Conservation (phyloP, 208 protist genomes). For the Trypanosoma vivax region DNA sequence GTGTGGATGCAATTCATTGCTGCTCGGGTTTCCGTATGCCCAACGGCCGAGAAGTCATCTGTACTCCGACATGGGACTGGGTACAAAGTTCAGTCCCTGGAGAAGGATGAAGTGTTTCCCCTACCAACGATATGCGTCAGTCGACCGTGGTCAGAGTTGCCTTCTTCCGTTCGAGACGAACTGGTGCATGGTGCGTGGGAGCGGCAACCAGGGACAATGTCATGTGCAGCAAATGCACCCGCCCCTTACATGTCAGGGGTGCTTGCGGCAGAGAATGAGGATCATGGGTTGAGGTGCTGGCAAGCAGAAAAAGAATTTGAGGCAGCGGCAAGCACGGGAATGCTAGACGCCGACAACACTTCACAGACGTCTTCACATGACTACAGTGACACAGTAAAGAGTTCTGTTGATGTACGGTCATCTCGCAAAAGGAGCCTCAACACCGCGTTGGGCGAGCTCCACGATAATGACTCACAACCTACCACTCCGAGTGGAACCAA, state of each 20-base stretch:
- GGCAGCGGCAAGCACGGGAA: not conserved
- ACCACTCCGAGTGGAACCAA: no score
- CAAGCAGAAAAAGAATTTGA: not conserved
- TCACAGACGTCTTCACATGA: no score
- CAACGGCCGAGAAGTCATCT: not conserved
- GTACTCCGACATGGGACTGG: not conserved
- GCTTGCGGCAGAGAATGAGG: no score
- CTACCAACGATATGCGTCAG: slow-evolving; percentile 8
- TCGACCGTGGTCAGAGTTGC: slow-evolving; percentile 1
- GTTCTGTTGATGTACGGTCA: no score
- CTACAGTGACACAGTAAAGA: no score
- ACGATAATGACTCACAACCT: no score
- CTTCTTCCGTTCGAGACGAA: not conserved
- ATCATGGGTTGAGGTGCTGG: no score
- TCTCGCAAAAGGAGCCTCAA: no score
- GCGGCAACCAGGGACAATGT: not conserved
- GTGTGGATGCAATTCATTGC: slow-evolving; percentile 16
- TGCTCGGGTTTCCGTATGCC: slow-evolving; percentile 4
- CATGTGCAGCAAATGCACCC: no score
- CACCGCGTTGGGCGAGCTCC: no score
- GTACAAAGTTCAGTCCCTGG: not conserved
- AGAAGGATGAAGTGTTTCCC: not conserved
- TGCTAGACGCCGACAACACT: not conserved
- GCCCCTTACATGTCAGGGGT: no score
- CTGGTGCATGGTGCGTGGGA: not conserved